phyloP scores from a whole-genome alignment of 2,329 filamentous ascomycete genomes.

The Volutella citrinella region DNA sequence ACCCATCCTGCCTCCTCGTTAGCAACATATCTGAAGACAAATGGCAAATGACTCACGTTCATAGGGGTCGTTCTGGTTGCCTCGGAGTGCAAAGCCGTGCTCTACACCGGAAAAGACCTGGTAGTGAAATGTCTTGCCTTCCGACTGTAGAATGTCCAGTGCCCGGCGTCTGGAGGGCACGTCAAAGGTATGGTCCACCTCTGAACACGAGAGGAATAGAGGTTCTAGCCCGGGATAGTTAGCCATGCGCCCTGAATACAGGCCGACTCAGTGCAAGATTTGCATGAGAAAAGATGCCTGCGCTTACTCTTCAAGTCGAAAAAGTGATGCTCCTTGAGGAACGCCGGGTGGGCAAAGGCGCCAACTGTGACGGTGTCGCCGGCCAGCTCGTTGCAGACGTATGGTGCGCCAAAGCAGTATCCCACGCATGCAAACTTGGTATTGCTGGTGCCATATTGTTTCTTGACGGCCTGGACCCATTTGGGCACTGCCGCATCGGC shows the following conservation, averaged over 20 bases:
- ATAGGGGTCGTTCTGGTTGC: slow-evolving; percentile 41
- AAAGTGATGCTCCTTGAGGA: slow-evolving; percentile 46
- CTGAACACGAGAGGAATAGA: slow-evolving; percentile 43
- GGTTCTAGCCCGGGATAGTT: slow-evolving; percentile 29
- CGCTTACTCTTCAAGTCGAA: slow-evolving; percentile 31
- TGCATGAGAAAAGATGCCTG: too few relatives aligned
- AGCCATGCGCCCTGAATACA: too few relatives aligned
- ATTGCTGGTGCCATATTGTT: slow-evolving; percentile 34
- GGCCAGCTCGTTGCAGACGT: slow-evolving; percentile 39
- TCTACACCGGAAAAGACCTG: slow-evolving; percentile 59
- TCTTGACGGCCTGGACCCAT: slow-evolving; percentile 39
- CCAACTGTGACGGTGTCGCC: slow-evolving; percentile 36
- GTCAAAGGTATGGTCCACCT: slow-evolving; percentile 43
- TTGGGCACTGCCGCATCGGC: slow-evolving; percentile 40
- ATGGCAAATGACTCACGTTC: slow-evolving; percentile 2
- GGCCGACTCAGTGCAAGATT: too few relatives aligned
- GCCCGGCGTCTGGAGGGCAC: slow-evolving; percentile 36
- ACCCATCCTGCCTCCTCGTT: neutral
- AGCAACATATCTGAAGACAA: neutral
- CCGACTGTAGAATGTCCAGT: slow-evolving; percentile 38
- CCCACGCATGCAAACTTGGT: too few relatives aligned
- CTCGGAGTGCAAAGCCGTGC: slow-evolving; percentile 63
- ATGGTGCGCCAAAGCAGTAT: too few relatives aligned
- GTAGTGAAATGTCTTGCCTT: slow-evolving; percentile 54
- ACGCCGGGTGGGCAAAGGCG: slow-evolving; percentile 50